Evolutionary conservation across 495 filamentous ascomycete genomes (phyloP).

Genomic region (Aspergillus haitiensis): DNA sequence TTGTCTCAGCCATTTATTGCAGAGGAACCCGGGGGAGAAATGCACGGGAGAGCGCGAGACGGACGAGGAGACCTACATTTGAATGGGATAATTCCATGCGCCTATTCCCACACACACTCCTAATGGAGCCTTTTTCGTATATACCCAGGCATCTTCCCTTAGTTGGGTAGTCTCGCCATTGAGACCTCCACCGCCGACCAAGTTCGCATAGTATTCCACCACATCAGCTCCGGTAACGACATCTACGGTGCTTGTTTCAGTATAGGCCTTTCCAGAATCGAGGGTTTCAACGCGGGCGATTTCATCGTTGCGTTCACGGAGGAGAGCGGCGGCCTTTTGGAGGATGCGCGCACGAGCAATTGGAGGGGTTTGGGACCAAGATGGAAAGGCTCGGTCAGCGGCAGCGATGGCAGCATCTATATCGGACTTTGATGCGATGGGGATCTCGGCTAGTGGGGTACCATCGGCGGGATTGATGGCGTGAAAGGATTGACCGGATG

Average conservation of each 20-base stretch:
- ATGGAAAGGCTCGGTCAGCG: conserved; percentile 60
- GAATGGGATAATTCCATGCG: conserved; percentile 85
- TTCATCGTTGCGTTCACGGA: conserved; percentile 67
- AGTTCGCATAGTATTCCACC: conserved; percentile 72
- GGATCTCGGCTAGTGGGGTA: conserved; percentile 61
- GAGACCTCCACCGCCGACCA: conserved; percentile 66
- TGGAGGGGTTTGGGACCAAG: conserved; percentile 65
- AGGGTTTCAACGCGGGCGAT: conserved; percentile 68
- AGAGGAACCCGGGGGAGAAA: not conserved
- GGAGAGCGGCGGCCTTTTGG: conserved; percentile 62
- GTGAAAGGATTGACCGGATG: conserved; percentile 62
- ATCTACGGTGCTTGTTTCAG: conserved; percentile 74
- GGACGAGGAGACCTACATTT: conserved; percentile 52
- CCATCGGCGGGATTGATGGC: conserved; percentile 68
- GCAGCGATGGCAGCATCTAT: conserved; percentile 65
- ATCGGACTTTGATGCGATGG: conserved; percentile 61
- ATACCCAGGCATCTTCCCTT: conserved; percentile 70
- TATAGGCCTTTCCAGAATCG: conserved; percentile 74
- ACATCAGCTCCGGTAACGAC: conserved; percentile 74
- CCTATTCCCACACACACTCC: conserved; percentile 79
- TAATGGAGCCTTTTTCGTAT: conserved; percentile 70
- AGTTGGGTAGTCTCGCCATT: conserved; percentile 69
- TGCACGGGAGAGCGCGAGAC: conserved; percentile 15
- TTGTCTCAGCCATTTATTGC: not conserved
- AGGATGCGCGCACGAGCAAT: conserved; percentile 69